phyloP scores from a whole-genome alignment of 257 asterid species.

The Nicotiana undulata region DNA sequence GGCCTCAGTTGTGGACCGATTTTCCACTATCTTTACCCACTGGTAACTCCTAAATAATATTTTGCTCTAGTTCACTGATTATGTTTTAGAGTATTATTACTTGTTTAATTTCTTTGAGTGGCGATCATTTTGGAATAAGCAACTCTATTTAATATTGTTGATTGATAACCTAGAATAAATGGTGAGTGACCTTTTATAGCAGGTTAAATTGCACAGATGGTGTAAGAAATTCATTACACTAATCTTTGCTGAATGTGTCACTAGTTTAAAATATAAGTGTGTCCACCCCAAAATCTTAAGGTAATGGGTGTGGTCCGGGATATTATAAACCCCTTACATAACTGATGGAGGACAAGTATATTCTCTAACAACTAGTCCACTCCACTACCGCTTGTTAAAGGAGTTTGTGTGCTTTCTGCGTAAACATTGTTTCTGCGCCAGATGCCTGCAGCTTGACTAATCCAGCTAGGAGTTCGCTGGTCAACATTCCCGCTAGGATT shows the following conservation, averaged over 20 bases:
- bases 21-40: constrained; percentile 52
- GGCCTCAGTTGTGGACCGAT: constrained; percentile 72
- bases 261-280: background rate
- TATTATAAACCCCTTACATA: no score
- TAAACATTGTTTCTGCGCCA: background rate
- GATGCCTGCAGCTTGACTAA: background rate
- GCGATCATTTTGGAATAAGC: background rate
- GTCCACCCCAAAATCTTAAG: no score
- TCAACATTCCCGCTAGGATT: background rate
- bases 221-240: no score
- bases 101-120: background rate
- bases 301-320: no score
- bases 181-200: no score
- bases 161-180: no score
- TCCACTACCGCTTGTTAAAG: background rate
- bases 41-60: constrained; percentile 27
- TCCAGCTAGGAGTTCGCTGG: background rate
- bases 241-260: background rate
- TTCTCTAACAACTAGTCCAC: no score
- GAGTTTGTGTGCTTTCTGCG: background rate
- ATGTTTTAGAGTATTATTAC: background rate
- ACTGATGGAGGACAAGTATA: no score
- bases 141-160: background rate
- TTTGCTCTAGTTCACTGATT: background rate
- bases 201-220: no score